These are phyloP conservation scores for Baudoinia panamericana DNA, from an alignment of 495 filamentous ascomycete species.

Conservation along the genomic window DNA sequence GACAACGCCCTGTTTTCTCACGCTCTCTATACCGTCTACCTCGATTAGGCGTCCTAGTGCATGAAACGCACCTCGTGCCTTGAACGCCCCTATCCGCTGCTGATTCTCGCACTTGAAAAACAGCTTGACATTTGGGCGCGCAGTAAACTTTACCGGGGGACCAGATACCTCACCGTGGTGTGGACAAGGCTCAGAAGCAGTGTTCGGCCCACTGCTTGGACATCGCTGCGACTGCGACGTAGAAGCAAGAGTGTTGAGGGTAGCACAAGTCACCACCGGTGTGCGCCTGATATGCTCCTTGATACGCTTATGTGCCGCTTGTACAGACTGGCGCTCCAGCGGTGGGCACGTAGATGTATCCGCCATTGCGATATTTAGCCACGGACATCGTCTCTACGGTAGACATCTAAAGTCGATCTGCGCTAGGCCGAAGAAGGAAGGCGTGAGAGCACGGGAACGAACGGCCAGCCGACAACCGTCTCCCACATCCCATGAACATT, in stretches of 20 bases:
- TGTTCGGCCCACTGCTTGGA: constrained; percentile 11
- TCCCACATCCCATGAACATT: too few species aligned
- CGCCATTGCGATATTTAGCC: too few species aligned
- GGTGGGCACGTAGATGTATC: constrained; percentile 38
- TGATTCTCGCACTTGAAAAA: constrained; percentile 97
- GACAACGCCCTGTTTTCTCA: constrained; percentile 51
- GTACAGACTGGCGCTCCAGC: constrained; percentile 55
- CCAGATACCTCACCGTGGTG: constrained; percentile 46
- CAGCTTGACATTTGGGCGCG: constrained; percentile 50
- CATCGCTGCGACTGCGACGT: constrained; percentile 41
- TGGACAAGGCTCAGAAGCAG: constrained; percentile 13
- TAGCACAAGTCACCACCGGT: constrained; percentile 63
- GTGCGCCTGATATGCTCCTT: constrained; percentile 67
- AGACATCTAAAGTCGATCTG: too few species aligned
- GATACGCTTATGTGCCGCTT: constrained; percentile 59
- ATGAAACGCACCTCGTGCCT: constrained; percentile 82
- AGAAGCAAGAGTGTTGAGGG: constrained; percentile 62
- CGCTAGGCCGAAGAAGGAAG: too few species aligned
- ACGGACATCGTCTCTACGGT: too few species aligned
- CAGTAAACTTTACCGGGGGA: constrained; percentile 34
- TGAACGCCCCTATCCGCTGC: constrained; percentile 87
- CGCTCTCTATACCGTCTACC: constrained; percentile 38
- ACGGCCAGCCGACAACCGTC: too few species aligned
- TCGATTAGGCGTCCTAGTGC: constrained; percentile 60
- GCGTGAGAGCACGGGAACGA: too few species aligned